Conservation (phyloP, 2,329 filamentous ascomycete species). For the Mycosphaerella sp. region DNA sequence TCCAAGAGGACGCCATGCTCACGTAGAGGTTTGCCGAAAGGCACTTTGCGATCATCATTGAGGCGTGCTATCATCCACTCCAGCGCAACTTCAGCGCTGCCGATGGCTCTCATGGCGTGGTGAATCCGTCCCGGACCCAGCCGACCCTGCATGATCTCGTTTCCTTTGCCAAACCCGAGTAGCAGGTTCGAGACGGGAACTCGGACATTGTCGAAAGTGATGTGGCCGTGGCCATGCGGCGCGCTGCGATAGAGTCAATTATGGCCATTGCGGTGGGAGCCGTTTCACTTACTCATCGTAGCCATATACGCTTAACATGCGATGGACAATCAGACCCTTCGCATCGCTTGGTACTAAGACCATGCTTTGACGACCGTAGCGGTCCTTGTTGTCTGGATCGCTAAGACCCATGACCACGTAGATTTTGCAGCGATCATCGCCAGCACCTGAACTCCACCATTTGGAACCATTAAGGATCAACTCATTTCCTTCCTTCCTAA, state of each 20-base stretch:
- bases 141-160: constrained; percentile 96
- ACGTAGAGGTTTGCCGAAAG: constrained; percentile 79
- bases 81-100: constrained; percentile 79
- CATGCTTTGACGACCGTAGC: constrained; percentile 89
- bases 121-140: constrained; percentile 94
- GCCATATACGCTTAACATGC: constrained; percentile 90
- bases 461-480: constrained; percentile 93
- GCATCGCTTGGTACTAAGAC: constrained; percentile 76
- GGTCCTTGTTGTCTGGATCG: constrained; percentile 65
- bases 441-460: constrained; percentile 98
- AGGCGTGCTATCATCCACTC: constrained; percentile 93
- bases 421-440: constrained; percentile 83
- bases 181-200: constrained; percentile 78
- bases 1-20: constrained; percentile 92
- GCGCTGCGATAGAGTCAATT: constrained; percentile 42
- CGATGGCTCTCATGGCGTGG: constrained; percentile 93
- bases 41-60: constrained; percentile 83
- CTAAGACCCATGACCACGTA: constrained; percentile 98
- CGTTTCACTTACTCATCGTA: constrained; percentile 62
- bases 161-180: constrained; percentile 85
- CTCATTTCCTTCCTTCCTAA: constrained; percentile 74
- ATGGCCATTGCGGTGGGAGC: neutral
- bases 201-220: constrained; percentile 82
- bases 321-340: constrained; percentile 83
- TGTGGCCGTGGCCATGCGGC: constrained; percentile 94